These are phyloP conservation scores for Saitozyma podzolica DNA, from an alignment of 768 basidiomycete genomes.

Conservation along the genomic window DNA sequence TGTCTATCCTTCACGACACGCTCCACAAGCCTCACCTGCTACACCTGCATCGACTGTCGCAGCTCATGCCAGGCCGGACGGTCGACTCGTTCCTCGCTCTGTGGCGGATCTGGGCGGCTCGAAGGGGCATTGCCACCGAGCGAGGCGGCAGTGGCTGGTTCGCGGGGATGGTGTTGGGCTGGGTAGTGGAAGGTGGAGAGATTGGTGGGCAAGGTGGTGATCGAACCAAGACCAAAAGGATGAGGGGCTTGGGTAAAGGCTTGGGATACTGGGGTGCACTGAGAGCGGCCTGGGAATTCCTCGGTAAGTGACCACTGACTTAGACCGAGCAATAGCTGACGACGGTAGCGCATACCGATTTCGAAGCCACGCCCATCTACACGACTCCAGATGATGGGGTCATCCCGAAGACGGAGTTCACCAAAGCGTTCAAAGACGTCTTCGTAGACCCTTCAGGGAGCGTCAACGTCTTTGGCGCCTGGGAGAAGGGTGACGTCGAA, in stretches of 20 bases:
- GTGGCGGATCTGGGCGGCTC: slow-evolving; percentile 85
- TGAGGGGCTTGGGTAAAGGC: slow-evolving; percentile 71
- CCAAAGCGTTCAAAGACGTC: slow-evolving; percentile 55
- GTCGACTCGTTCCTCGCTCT: slow-evolving; percentile 75
- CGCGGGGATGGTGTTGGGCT: slow-evolving; percentile 56
- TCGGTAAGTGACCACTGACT: slow-evolving; percentile 60
- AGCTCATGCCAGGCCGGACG: slow-evolving; percentile 59
- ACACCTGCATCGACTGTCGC: slow-evolving; percentile 62
- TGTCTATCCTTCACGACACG: slow-evolving; percentile 61
- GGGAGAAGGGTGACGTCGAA: slow-evolving; percentile 75
- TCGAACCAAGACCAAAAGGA: slow-evolving; percentile 47
- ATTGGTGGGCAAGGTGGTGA: slow-evolving; percentile 43
- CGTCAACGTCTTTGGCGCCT: slow-evolving; percentile 72
- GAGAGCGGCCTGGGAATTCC: slow-evolving; percentile 76
- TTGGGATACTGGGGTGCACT: slow-evolving; percentile 89
- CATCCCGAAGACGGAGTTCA: slow-evolving; percentile 30
- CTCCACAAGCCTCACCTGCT: slow-evolving; percentile 57
- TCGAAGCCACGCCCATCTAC: slow-evolving; percentile 50
- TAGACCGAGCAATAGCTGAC: background rate
- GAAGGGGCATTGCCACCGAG: slow-evolving; percentile 60
- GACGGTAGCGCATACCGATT: slow-evolving; percentile 77
- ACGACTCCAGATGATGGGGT: slow-evolving; percentile 9
- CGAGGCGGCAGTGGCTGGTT: slow-evolving; percentile 57
- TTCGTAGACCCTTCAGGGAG: slow-evolving; percentile 77
- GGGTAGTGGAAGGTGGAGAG: slow-evolving; percentile 67